Evolutionary conservation across 495 filamentous ascomycete species (phyloP), one percentile per base, ranked within the genome.

Genomic region (Echria macrotheca): DNA sequence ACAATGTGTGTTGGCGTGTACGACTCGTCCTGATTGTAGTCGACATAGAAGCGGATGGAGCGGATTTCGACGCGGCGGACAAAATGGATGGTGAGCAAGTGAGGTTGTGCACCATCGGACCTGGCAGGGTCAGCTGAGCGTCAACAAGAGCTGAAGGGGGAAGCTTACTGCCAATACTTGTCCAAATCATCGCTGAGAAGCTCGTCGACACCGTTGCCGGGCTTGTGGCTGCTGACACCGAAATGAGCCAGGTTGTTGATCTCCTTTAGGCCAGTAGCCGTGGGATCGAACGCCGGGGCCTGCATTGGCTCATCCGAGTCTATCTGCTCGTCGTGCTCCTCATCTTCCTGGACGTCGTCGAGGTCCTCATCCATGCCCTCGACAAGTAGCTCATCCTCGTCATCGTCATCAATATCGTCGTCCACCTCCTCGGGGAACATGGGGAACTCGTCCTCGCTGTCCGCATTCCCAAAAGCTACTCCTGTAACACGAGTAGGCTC

Each of bases 1-100:
- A 81, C 72, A 57, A 98, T 91, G 55, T 87, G 84, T 1, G 91
- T 96, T 2, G 93, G 93, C n/a, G 93, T 98, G 68, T 98, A 98
- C 25, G 83, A 88, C 70, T 98, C 93, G 68, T 98, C 93, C 14
- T 84, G 73, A 41, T 85, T 82, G 62, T 91, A 96, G 69, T 97
- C 89, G 25, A 97, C 82, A 56, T 86, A 93, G 24, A 98, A 81
- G 11, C 91, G 77, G 23, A 98, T 82, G 12, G 79, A 78, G 5
- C 86, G 83, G 43, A 98, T 86, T 41, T 82, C 82, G 38, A 96
- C 93, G 6, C 90, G 76, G 60, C 95, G 94, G 69, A 93, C 85
- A 69, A 98, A 98, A 67, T 97, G 91, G 14, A 96, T 82, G 28
- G 86, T 95, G 19, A 98, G 77, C n/a, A 82, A 79, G 54, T 98